A percentile compares a stretch with the other conserved stretches of the same genome.
phyloP scores from a whole-genome alignment of 371 early-diverging fungal genomes.

The Chytridium lagenaria region DNA sequence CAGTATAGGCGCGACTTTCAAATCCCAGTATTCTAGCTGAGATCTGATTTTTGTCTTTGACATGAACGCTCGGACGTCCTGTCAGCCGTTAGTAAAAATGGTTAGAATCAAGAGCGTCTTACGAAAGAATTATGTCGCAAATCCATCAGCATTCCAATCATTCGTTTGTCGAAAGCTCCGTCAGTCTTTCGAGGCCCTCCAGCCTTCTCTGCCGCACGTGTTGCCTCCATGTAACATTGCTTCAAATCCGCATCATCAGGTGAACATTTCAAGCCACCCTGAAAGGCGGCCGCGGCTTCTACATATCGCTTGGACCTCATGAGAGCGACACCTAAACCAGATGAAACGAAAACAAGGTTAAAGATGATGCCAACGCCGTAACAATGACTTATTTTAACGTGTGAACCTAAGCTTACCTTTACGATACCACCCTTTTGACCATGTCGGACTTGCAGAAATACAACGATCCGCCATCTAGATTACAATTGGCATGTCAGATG shows the following conservation, averaged over 20 bases:
- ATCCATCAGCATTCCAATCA: slow-evolving; percentile 46
- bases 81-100: background rate
- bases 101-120: slow-evolving; percentile 1
- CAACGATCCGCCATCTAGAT: slow-evolving; percentile 39
- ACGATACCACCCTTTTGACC: slow-evolving; percentile 44
- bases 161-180: slow-evolving; percentile 35
- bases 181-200: background rate
- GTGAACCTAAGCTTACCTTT: too few species aligned
- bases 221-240: slow-evolving; percentile 37
- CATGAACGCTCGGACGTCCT: slow-evolving; percentile 34
- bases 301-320: slow-evolving; percentile 17
- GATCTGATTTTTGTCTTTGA: background rate
- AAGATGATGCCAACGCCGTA: background rate
- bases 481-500: background rate
- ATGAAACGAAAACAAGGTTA: background rate
- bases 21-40: slow-evolving; percentile 25
- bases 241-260: slow-evolving; percentile 38
- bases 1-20: slow-evolving; percentile 21
- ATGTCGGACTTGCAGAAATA: slow-evolving; percentile 26
- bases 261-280: slow-evolving; percentile 24
- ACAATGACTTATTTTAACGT: too few species aligned
- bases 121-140: slow-evolving; percentile 29
- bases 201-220: slow-evolving; percentile 22
- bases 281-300: slow-evolving; percentile 35
- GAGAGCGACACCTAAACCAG: slow-evolving; percentile 5